A percentile compares a stretch with the other conserved stretches of the same genome.
Conservation (phyloP, 1,284 basidiomycete species). For the Cerioporus squamosus region DNA sequence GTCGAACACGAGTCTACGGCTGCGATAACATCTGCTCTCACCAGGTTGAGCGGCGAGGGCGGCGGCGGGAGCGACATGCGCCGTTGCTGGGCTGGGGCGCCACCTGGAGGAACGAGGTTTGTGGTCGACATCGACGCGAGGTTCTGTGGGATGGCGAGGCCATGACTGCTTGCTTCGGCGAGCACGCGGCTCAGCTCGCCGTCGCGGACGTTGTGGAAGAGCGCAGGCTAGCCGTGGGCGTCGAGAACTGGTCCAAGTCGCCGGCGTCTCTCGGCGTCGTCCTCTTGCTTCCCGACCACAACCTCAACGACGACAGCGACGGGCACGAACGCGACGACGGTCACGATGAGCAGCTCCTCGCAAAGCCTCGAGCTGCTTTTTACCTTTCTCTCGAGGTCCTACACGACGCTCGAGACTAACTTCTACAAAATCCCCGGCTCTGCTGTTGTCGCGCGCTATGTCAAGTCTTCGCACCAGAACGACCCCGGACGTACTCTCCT, state of each 20-base stretch:
- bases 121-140: slow-evolving; percentile 34
- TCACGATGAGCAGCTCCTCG: slow-evolving; percentile 44
- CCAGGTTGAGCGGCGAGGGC: slow-evolving; percentile 39
- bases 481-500: slow-evolving; percentile 92
- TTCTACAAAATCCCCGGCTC: slow-evolving; percentile 88
- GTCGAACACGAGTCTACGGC: slow-evolving; percentile 14
- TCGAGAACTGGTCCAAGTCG: neutral
- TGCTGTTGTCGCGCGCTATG: slow-evolving; percentile 88
- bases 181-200: slow-evolving; percentile 34
- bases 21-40: slow-evolving; percentile 29
- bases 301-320: slow-evolving; percentile 19
- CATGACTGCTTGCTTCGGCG: slow-evolving; percentile 33
- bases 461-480: slow-evolving; percentile 88
- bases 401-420: slow-evolving; percentile 57
- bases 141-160: slow-evolving; percentile 35
- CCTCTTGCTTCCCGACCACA: slow-evolving; percentile 19
- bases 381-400: slow-evolving; percentile 57
- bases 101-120: slow-evolving; percentile 34
- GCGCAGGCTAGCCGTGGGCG: slow-evolving; percentile 8
- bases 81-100: slow-evolving; percentile 29
- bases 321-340: slow-evolving; percentile 20
- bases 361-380: slow-evolving; percentile 61
- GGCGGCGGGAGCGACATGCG: slow-evolving; percentile 42
- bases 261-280: neutral
- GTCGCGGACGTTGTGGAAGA: slow-evolving; percentile 26